Evolutionary conservation across 106 monocot genomes (phyloP), one percentile per base, ranked within the genome.

Genomic region (Acanthochlamys bracteata): DNA sequence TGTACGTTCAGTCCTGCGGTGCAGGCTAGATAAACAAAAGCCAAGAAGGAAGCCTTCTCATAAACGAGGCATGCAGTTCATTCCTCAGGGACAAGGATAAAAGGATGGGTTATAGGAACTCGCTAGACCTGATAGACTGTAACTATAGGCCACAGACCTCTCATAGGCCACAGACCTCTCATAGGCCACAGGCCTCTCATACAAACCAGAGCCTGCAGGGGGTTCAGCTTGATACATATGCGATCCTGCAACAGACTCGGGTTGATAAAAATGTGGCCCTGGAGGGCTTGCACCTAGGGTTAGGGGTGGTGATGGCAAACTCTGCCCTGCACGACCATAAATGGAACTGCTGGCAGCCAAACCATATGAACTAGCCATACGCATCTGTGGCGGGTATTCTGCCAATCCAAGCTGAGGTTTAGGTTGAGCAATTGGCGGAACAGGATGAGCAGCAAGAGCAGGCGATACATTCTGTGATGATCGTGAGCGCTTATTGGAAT

Each of bases 401-500:
- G 24, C 53, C 63, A 55, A 47, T 11, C 61, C 24, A 11, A 53
- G 53, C n/a, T 59, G 73, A 16, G 74, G 39, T 46, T 77, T 73
- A 66, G n/a, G 58, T 12, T 26, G 71, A 41, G 47, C 13, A 41
- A 66, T 20, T 41, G 66, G 49, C 19, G 41, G 57, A 12, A 39
- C 20, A 39, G 59, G 59, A 60, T 66, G 20, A 53, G 47, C 41
- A 67, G 51, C 51, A 61, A 62, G 41, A 63, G 25, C 43, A 45
- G 67, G 42, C 25, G 43, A 24, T 45, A 52, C 55, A 42, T 41
- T 41, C 4, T 25, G 51, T 20, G 41, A 53, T 62, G 67, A 64
- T 8, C 76, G 76, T 25, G 64, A 67, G 15, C 84, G 75, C 59
- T 82, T 79, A 17, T 67, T 69, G 7, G 69, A 43, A 25, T 65